Percentiles rank a stretch among this genome's conserved stretches.
phyloP scores from a whole-genome alignment of 768 basidiomycete genomes.

The Trametopsis cervina region DNA sequence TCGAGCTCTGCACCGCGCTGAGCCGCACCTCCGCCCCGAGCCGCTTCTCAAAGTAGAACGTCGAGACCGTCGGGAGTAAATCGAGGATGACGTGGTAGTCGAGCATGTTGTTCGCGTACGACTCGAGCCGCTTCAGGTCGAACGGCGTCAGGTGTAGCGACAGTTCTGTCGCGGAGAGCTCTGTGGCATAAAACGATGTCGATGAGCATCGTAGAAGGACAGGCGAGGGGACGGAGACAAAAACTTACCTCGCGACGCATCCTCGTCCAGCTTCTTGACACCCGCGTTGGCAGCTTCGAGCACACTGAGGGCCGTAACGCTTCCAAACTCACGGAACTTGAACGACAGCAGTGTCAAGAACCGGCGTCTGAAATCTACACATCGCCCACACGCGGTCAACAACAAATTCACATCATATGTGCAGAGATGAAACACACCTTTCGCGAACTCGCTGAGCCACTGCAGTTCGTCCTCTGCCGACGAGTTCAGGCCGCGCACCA shows the following conservation, averaged over 20 bases:
- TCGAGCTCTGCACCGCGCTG: constrained; percentile 87
- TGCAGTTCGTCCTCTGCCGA: constrained; percentile 54
- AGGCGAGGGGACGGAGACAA: not conserved
- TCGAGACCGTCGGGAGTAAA: constrained; percentile 72
- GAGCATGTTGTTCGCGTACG: constrained; percentile 92
- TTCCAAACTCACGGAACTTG: constrained; percentile 91
- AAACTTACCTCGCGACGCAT: constrained; percentile 31
- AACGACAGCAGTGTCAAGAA: constrained; percentile 88
- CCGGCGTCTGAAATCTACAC: constrained; percentile 81
- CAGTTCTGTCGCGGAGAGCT: constrained; percentile 43
- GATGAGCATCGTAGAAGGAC: not conserved
- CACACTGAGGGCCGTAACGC: constrained; percentile 80
- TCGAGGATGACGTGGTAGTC: constrained; percentile 97
- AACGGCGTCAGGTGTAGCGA: constrained; percentile 75
- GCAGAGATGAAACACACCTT: constrained; percentile 39
- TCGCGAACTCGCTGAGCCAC: constrained; percentile 87
- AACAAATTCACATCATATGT: not conserved
- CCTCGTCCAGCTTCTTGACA: constrained; percentile 37
- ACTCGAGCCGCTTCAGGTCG: constrained; percentile 91
- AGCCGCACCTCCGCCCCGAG: constrained; percentile 59
- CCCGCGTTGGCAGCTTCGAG: constrained; percentile 77
- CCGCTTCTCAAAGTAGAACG: constrained; percentile 79
- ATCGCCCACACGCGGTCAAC: not conserved
- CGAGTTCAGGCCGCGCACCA: constrained; percentile 82
- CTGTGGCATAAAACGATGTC: constrained; percentile 27